Evolutionary conservation across 2,329 filamentous ascomycete species (phyloP).

Genomic region (Fusarium chlamydosporum): DNA sequence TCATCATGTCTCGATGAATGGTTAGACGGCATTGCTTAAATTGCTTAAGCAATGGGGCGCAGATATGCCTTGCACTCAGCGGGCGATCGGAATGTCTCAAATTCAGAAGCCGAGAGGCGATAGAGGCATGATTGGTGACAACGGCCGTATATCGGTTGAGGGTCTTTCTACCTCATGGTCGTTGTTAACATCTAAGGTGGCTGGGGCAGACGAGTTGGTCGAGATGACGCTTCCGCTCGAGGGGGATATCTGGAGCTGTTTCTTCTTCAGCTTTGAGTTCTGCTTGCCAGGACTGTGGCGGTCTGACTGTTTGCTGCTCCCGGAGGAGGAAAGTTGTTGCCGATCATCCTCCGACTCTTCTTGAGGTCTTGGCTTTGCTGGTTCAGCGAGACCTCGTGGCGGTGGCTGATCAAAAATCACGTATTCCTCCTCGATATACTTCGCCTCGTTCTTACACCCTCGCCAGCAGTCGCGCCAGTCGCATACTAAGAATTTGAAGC

Average conservation of each 20-base stretch:
- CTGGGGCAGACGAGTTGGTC: constrained; percentile 60
- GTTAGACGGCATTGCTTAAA: neutral
- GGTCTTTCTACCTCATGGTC: constrained; percentile 51
- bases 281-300: constrained; percentile 44
- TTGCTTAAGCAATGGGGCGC: constrained; percentile 14
- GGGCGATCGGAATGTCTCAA: constrained; percentile 19
- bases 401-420: constrained; percentile 70
- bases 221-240: constrained; percentile 62
- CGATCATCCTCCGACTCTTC: constrained; percentile 46
- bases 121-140: constrained; percentile 76
- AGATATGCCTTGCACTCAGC: constrained; percentile 19
- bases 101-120: constrained; percentile 71
- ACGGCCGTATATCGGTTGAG: constrained; percentile 65
- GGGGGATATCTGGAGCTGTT: constrained; percentile 58
- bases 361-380: constrained; percentile 51
- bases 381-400: constrained; percentile 63
- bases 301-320: constrained; percentile 69
- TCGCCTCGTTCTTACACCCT: constrained; percentile 91
- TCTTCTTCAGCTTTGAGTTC: constrained; percentile 59
- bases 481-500: constrained; percentile 94
- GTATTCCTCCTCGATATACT: constrained; percentile 80
- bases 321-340: constrained; percentile 69
- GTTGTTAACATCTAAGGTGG: constrained; percentile 62
- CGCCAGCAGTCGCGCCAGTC: constrained; percentile 98
- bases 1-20: neutral